A percentile compares a stretch with the other conserved stretches of the same genome.
phyloP scores from a whole-genome alignment of 163 green algal species.

The Scenedesmus sp. region DNA sequence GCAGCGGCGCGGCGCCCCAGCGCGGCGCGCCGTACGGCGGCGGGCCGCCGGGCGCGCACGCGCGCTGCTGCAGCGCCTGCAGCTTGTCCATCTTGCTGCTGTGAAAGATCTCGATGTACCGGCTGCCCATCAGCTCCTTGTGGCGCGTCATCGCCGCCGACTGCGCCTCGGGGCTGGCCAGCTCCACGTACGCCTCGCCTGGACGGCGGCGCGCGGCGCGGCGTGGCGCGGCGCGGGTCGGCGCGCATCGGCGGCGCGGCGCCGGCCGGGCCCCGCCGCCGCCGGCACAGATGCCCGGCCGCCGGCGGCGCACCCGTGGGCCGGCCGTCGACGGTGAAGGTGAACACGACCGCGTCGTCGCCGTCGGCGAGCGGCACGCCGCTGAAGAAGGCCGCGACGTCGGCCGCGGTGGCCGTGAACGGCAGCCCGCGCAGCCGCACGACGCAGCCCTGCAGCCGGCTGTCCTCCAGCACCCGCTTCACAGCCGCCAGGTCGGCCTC shows the following conservation, averaged over 20 bases:
- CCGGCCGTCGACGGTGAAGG: conserved; percentile 65
- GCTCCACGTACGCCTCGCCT: conserved; percentile 92
- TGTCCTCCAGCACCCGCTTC: conserved; percentile 51
- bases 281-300: too few relatives aligned
- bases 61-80: too few relatives aligned
- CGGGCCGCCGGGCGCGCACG: too few relatives aligned
- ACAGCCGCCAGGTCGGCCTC: conserved; percentile 62
- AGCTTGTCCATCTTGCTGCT: conserved; percentile 65
- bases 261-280: too few relatives aligned
- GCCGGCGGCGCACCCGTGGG: too few relatives aligned
- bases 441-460: conserved; percentile 62
- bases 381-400: conserved; percentile 76
- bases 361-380: conserved; percentile 67
- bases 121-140: conserved; percentile 81
- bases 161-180: conserved; percentile 70
- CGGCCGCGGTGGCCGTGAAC: conserved; percentile 63
- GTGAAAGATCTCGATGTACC: conserved; percentile 95
- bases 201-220: too few relatives aligned
- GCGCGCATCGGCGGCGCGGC: too few relatives aligned
- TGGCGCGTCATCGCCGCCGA: conserved; percentile 82
- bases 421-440: conserved; percentile 80
- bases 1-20: too few relatives aligned
- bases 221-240: too few relatives aligned
- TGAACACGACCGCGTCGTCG: conserved; percentile 70
- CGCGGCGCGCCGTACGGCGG: too few relatives aligned